Base-by-base conservation (phyloP, 2,329 filamentous ascomycete species). In the Ceratocystis colombiana region DNA sequence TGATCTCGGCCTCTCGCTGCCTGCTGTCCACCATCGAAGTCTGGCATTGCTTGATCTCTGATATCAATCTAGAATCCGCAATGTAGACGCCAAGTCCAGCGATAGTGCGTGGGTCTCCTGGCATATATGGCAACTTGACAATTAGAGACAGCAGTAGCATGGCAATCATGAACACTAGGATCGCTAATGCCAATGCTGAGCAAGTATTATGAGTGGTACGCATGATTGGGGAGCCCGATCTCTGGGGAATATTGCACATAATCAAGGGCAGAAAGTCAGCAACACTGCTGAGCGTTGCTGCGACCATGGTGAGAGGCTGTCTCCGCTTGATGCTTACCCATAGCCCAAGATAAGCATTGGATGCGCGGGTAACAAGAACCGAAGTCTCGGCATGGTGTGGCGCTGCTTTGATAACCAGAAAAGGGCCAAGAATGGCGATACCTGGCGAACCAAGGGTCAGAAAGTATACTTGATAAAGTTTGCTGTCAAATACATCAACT, bases 391-490 rank as follows among this genome's bases (percentile, higher is more conserved):
- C 65, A 2, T 37, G 30, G 46, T 64, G 67, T 5, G 65, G 69
- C 7, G 64, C 67, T 5, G 68, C 50, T 3, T 61, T 61, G 28
- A 74, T 70, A 5, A 68, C 69, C 5, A 69, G 46, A 64, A 69
- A 73, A 8, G 72, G 71, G 50, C 65, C 64, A 37, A 67, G 64
- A 17, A 66, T 68, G 2, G 71, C 70, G 46, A 71, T 62, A 50
- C 59, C 66, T 64, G 28, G 33, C 22, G 22, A 37, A 2, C 20
- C 17, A 53, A 5, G 17, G 10, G 28, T 66, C 33, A 57, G 59
- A 48, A 57, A 46, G 6, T 28, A 28, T 28, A 8, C n/a, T 28
- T 37, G 5, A 33, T 4, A 15, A 3, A 25, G 5, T 4, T n/a
- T 25, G 12, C 22, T 25, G 22, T 15, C 33, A 37, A 48, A 45